Conservation (phyloP, 2,329 filamentous ascomycete genomes). For the Talaromyces rugulosus region DNA sequence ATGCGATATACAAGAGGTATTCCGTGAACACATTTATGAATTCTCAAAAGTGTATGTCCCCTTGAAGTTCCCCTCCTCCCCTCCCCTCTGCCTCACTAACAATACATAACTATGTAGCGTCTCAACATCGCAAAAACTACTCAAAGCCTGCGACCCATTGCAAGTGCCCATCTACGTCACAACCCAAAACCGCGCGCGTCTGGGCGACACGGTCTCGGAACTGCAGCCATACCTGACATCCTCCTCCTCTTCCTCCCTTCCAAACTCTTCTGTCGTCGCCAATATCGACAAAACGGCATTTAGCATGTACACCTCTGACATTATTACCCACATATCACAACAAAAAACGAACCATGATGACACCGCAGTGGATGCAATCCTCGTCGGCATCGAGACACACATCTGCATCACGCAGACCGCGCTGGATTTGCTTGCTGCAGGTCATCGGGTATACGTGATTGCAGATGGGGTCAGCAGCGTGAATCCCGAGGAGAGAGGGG, state of each 20-base stretch:
- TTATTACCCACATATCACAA: conserved; percentile 31
- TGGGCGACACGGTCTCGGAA: conserved; percentile 77
- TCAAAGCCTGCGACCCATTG: conserved; percentile 50
- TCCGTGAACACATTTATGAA: conserved; percentile 75
- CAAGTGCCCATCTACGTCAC: conserved; percentile 77
- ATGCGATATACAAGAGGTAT: conserved; percentile 94
- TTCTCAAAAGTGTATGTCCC: conserved; percentile 70
- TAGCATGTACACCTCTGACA: conserved; percentile 74
- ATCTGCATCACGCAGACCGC: conserved; percentile 94
- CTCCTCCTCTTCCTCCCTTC: background rate
- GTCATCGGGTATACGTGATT: conserved; percentile 79
- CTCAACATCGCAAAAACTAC: conserved; percentile 64
- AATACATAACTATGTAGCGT: conserved; percentile 43
- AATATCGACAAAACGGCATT: conserved; percentile 84
- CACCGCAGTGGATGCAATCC: conserved; percentile 57
- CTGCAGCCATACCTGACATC: conserved; percentile 48
- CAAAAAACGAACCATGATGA: conserved; percentile 10
- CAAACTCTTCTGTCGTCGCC: conserved; percentile 26
- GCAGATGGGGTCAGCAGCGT: conserved; percentile 88
- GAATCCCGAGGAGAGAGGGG: conserved; percentile 72
- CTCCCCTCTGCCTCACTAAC: background rate
- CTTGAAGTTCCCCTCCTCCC: background rate
- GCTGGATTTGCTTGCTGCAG: conserved; percentile 69
- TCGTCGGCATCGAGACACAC: conserved; percentile 89
- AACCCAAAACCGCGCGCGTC: conserved; percentile 73